A percentile compares a stretch with the other conserved stretches of the same genome.
Evolutionary conservation across 202 grass and related monocot genomes (phyloP).

Genomic region (Elaeis oleifera): DNA sequence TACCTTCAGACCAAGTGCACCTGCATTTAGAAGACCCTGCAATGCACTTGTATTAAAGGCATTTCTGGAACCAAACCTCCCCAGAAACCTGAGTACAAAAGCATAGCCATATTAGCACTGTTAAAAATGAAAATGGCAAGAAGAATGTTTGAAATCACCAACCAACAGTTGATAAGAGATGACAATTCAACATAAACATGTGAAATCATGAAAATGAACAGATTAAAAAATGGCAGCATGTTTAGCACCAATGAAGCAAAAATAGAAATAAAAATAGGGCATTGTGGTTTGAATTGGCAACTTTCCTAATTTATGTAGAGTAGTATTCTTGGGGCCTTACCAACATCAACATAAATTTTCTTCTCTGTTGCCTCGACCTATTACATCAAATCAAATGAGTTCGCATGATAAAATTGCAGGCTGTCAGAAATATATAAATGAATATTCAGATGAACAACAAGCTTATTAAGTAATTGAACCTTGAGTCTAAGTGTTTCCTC

Average conservation of each 20-base stretch:
- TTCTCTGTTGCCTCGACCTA: constrained; percentile 61
- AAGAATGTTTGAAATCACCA: too few relatives aligned
- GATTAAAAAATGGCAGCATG: too few relatives aligned
- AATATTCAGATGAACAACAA: constrained; percentile 10
- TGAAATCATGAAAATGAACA: too few relatives aligned
- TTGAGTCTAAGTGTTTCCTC: constrained; percentile 80
- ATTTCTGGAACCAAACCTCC: constrained; percentile 92
- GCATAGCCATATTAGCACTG: not conserved
- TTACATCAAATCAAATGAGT: constrained; percentile 1
- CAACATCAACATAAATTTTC: constrained; percentile 75
- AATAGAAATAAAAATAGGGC: too few relatives aligned
- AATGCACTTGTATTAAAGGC: constrained; percentile 59
- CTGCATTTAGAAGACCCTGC: constrained; percentile 56
- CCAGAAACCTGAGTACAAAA: constrained; percentile 60
- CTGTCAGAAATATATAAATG: not conserved
- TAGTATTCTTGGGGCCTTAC: constrained; percentile 28
- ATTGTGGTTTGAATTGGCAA: too few relatives aligned
- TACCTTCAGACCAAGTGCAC: constrained; percentile 87
- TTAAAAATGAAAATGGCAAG: constrained; percentile 1
- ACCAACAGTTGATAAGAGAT: too few relatives aligned
- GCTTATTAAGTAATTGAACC: constrained; percentile 32
- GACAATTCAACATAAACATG: too few relatives aligned
- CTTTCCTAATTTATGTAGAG: not conserved
- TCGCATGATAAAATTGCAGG: constrained; percentile 9
- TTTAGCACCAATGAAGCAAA: too few relatives aligned